Evolutionary conservation across 768 basidiomycete species (phyloP), one percentile per base, ranked within the genome.

Genomic region (Agrocybe pediades): DNA sequence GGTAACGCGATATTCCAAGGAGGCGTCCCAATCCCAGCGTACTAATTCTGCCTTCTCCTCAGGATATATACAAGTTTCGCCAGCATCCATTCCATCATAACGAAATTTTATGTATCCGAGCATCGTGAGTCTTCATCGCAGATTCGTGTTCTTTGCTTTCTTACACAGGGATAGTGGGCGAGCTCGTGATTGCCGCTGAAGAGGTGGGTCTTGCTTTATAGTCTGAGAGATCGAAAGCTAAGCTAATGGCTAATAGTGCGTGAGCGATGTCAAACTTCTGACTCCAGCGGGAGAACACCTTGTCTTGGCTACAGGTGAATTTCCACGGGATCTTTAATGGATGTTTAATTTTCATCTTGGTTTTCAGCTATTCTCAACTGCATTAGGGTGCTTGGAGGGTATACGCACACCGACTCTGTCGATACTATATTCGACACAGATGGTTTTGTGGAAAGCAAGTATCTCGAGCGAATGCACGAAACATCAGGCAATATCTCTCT

Each of bases 21-120:
- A n/a, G n/a, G n/a, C n/a, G n/a, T n/a, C n/a, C n/a, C n/a, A 36
- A 46, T 25, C n/a, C 17, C 30, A 9, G 2, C 40, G 46, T 20
- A 23, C 25, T 16, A 41, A 36, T 27, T 36, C 24, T 19, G 26
- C 23, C 16, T n/a, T 21, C 42, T 51, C 41, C 30, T 11, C 49
- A 88, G 87, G 15, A 74, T 85, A 9, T 88, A 85, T 63, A 83
- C 83, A 2, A 78, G 79, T 56, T 83, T 87, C 54, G 80, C 83
- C 4, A 78, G 68, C 52, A 78, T 87, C 9, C 83, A 87, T 61
- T 65, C 72, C 2, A 68, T 85, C 26, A 66, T 80, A 19, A 80
- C 78, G 6, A 78, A 78, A 42, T 68, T 88, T 2, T 87, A 77
- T 60, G 76, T 84, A 11, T 81, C 85, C 58, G 83, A 87, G 46